Base-by-base conservation (phyloP, 345 rosid species). In the Pugionium cornutum region DNA sequence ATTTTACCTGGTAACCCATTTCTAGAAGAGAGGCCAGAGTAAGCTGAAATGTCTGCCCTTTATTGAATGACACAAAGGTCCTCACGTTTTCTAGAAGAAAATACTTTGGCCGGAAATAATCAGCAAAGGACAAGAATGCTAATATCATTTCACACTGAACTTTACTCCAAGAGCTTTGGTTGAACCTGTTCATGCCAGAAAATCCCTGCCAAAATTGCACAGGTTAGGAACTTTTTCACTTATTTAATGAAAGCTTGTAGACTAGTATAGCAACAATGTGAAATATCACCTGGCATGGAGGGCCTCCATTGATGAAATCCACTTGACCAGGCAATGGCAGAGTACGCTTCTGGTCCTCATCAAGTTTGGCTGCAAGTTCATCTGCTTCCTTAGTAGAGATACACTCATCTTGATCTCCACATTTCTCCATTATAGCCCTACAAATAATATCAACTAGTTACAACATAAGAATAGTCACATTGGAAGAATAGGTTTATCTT, bases 221-320 rank as follows among this genome's bases (percentile, higher is more conserved):
- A 56, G 10, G 41, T 35, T 29, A 26, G 29, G 37, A 53, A 31
- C 42, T 52, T 53, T 4, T 37, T 53, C 63, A 60, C 33, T 37
- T 53, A 41, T 44, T 27, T 29, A 59, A 27, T 26, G 3, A 58
- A 43, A 34, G 18, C 4, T 1, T 46, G 31, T 27, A 31, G 2
- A 40, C 31, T 27, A 64, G 26, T 55, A 30, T 56, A 31, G 50
- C 44, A 45, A 32, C 30, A 48, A 26, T 46, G 42, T 40, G 7
- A 48, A 1, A 37, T 61, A 61, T 32, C 68, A 88, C 97, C 86
- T 92, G 98, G 68, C 98, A 92, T 31, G 98, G 97, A 74, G 97
- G 98, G 29, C 98, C 98, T 41, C 98, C 97, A 32, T 80, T 87
- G 76, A 92, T 92, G 71, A 92, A 92, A 57, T 92, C 97, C 28